These are phyloP conservation scores for Gloeostereum incarnatum DNA, from an alignment of 768 basidiomycete species.

Conservation along the genomic window DNA sequence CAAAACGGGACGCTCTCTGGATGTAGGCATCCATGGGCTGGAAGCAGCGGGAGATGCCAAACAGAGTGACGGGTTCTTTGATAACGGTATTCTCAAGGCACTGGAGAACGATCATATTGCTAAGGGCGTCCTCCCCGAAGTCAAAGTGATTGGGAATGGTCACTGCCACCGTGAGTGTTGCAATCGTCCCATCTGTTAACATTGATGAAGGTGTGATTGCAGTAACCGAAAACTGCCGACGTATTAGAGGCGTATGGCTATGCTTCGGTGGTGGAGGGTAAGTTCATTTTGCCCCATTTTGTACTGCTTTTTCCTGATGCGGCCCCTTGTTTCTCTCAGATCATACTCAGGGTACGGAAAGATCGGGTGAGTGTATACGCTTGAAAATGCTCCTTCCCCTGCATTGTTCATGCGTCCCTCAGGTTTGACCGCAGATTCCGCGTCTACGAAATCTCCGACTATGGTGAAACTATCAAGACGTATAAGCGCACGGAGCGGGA, in stretches of 20 bases:
- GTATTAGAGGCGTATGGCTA: constrained; percentile 81
- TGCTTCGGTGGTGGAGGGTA: constrained; percentile 87
- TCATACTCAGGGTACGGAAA: constrained; percentile 81
- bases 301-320: constrained; percentile 1
- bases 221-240: constrained; percentile 87
- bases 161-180: constrained; percentile 69
- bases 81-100: constrained; percentile 67
- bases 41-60: constrained; percentile 58
- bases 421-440: constrained; percentile 91
- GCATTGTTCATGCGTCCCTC: constrained; percentile 5
- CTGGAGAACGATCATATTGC: constrained; percentile 59
- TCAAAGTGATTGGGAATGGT: constrained; percentile 86
- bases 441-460: constrained; percentile 80
- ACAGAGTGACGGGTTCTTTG: constrained; percentile 75
- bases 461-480: constrained; percentile 86
- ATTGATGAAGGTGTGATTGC: constrained; percentile 8
- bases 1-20: constrained; percentile 49
- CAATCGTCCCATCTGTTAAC: background rate
- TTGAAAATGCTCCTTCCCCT: background rate
- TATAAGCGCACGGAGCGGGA: constrained; percentile 75
- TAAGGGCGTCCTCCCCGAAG: constrained; percentile 45
- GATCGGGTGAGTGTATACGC: constrained; percentile 43
- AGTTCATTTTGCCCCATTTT: constrained; percentile 14
- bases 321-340: constrained; percentile 23
- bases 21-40: constrained; percentile 55